Base-by-base conservation (phyloP, 768 basidiomycete species). In the Leccinum aurantiacum region DNA sequence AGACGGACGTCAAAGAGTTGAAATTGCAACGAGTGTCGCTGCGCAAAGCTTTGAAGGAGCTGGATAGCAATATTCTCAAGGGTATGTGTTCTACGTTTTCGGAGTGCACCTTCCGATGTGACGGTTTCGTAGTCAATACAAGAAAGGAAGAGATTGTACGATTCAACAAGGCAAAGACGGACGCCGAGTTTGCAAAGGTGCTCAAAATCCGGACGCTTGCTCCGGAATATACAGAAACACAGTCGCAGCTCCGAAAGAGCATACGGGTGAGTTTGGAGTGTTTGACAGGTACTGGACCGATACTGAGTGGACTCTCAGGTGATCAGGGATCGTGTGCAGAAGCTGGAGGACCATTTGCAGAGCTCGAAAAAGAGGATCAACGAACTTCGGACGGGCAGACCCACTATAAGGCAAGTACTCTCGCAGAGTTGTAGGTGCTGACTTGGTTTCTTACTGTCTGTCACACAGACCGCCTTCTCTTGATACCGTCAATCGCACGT, bases 221-320 rank as follows among this genome's bases (percentile, higher is more conserved):
- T 13, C 93, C 96, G 0, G 93, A 98, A 67, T 89, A 94, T 68
- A 79, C 87, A 14, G 93, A 95, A 69, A 88, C 85, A 1, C 95
- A 95, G 69, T 83, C 80, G 2, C 85, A 87, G 57, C 76, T 98
- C 27, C 81, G 93, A 33, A 84, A 87, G 64, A 79, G 81, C 62
- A 85, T 91, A 38, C 78, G 88, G 69, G 94, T 93, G 64, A 47
- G 84, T 74, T 44, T 19, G 29, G 14, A 56, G 15, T 17, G 33
- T 50, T 54, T 14, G 44, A 55, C 41, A 54, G 15, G n/a, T 25
- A 19, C 33, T 52, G 38, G 27, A 25, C 38, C 62, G 29, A 9
- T 9, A 54, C 60, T 69, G 46, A 65, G 44, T 9, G 17, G 38
- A 22, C 59, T 33, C 41, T 7, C 58, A 95, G 91, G 73, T 76